Percentiles rank a stretch among this genome's conserved stretches.
Conservation (phyloP, 345 rosid genomes). For the Salix dunnii region DNA sequence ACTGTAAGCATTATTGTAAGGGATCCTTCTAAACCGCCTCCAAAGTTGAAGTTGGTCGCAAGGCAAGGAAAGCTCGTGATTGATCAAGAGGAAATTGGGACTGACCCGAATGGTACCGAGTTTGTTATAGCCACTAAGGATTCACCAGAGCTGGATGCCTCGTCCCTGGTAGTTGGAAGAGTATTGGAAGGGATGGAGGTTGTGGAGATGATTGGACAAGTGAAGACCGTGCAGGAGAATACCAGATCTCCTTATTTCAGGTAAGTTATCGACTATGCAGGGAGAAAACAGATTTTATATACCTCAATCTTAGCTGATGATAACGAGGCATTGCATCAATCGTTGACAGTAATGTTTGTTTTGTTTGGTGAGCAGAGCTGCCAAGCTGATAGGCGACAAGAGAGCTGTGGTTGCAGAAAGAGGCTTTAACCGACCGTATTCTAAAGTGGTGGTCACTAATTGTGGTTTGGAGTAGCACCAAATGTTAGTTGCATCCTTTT, state of each 20-base stretch:
- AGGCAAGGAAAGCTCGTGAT: slow-evolving; percentile 65
- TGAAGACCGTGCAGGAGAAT: slow-evolving; percentile 78
- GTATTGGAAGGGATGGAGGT: slow-evolving; percentile 77
- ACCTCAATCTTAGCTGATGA: too few species aligned
- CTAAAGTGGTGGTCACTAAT: slow-evolving; percentile 64
- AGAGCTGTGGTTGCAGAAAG: slow-evolving; percentile 90
- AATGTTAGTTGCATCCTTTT: not conserved
- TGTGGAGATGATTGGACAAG: slow-evolving; percentile 56
- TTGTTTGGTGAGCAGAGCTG: slow-evolving; percentile 51
- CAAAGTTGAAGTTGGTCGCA: slow-evolving; percentile 77
- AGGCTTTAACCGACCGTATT: slow-evolving; percentile 86
- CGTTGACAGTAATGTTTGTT: not conserved
- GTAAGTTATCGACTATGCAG: slow-evolving; percentile 27
- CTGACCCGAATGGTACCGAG: slow-evolving; percentile 75
- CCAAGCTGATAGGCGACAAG: slow-evolving; percentile 81
- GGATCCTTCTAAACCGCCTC: slow-evolving; percentile 75
- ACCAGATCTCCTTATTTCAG: slow-evolving; percentile 84
- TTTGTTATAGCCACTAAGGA: slow-evolving; percentile 65
- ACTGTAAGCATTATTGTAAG: slow-evolving; percentile 68
- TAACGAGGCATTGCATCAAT: not conserved
- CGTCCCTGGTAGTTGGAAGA: slow-evolving; percentile 68
- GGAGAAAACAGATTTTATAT: too few species aligned
- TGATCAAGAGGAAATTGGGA: slow-evolving; percentile 57
- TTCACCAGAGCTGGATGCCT: slow-evolving; percentile 75
- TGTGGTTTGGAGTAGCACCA: slow-evolving; percentile 53